phyloP scores from a whole-genome alignment of 106 monocot species.

The Dendrobium catenatum region DNA sequence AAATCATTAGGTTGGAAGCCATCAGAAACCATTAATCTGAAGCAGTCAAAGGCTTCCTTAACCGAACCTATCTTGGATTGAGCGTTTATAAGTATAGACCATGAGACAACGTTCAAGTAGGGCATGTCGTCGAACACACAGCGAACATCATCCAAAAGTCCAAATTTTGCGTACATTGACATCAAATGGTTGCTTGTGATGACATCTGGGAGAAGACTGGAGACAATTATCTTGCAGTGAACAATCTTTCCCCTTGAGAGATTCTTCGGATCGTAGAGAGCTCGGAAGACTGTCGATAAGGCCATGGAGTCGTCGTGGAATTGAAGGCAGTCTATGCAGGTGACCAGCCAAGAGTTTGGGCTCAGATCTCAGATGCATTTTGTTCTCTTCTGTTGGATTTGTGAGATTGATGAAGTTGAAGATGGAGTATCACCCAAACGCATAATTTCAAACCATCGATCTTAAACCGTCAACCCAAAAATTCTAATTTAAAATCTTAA shows the following conservation, averaged over 20 bases:
- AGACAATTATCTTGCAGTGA: slow-evolving; percentile 7
- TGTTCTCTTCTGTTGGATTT: neutral
- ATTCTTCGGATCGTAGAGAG: neutral
- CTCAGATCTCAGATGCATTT: neutral
- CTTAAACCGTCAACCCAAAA: too few species aligned
- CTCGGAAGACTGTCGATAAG: neutral
- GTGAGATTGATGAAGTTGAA: too few species aligned
- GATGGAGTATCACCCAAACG: too few species aligned
- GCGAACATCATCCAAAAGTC: slow-evolving; percentile 12
- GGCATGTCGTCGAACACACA: slow-evolving; percentile 23
- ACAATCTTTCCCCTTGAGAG: neutral
- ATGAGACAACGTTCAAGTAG: slow-evolving; percentile 10
- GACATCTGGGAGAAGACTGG: slow-evolving; percentile 16
- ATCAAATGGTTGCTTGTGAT: slow-evolving; percentile 16
- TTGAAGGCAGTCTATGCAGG: neutral
- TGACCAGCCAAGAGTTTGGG: neutral
- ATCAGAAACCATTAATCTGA: slow-evolving; percentile 14
- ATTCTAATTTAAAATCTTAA: too few species aligned
- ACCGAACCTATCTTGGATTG: neutral
- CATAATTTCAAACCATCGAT: too few species aligned
- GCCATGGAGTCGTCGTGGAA: neutral
- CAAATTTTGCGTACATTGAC: slow-evolving; percentile 4
- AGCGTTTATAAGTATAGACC: slow-evolving; percentile 17
- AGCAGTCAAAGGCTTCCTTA: slow-evolving; percentile 2
- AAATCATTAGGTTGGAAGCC: slow-evolving; percentile 12